A percentile compares a stretch with the other conserved stretches of the same genome.
These are phyloP conservation scores for Edaphochlamys debaryana DNA, from an alignment of 139 green algal species.

Conservation along the genomic window DNA sequence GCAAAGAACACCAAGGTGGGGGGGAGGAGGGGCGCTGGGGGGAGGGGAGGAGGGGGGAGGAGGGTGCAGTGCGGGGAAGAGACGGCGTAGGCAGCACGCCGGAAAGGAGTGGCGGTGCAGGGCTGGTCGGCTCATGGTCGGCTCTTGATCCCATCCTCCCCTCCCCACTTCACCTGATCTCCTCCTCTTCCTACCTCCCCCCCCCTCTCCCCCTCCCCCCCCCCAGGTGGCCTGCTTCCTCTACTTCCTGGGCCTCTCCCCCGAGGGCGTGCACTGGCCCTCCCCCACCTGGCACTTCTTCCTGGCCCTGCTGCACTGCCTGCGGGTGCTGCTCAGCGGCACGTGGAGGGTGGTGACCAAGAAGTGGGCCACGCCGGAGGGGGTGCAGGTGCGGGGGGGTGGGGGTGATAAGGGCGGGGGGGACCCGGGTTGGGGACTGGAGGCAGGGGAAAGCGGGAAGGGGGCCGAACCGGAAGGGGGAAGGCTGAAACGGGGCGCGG, in stretches of 20 bases:
- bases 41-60: no score
- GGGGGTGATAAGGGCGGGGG: neutral
- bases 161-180: no score
- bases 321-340: conserved; percentile 51
- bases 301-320: conserved; percentile 60
- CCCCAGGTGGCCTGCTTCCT: conserved; percentile 49
- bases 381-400: conserved; percentile 9
- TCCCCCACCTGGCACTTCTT: conserved; percentile 56
- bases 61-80: no score
- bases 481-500: no score
- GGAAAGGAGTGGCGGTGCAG: no score
- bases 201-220: neutral
- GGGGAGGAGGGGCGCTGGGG: neutral
- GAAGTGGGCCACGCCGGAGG: conserved; percentile 53
- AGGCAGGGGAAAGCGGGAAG: no score
- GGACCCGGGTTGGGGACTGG: no score
- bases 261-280: conserved; percentile 41
- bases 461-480: no score
- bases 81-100: no score
- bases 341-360: conserved; percentile 50
- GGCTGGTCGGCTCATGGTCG: no score
- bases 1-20: conserved; percentile 52
- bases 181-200: neutral
- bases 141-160: no score
- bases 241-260: conserved; percentile 39